Conservation (phyloP, 306 rosid genomes). For the Castanopsis chinensis region DNA sequence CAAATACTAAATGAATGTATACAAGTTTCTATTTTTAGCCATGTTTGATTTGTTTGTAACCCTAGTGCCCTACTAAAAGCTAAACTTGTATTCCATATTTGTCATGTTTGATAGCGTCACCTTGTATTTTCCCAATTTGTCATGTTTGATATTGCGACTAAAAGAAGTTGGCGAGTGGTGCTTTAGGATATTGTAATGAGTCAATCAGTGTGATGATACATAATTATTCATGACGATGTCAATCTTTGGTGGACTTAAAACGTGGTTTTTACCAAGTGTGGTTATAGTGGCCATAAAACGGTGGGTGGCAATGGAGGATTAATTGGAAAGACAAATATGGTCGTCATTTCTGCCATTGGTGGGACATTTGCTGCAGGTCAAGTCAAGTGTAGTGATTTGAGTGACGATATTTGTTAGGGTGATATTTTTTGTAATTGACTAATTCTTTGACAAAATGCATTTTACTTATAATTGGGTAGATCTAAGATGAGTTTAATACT, state of each 20-base stretch:
- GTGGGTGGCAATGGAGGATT: conserved; percentile 8
- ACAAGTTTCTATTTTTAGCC: too few species aligned
- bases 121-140: neutral
- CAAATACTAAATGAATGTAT: too few species aligned
- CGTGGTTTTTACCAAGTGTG: neutral
- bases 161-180: neutral
- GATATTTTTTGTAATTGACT: too few species aligned
- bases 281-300: neutral
- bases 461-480: too few species aligned
- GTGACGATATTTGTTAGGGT: neutral
- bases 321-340: neutral
- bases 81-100: neutral
- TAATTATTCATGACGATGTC: neutral
- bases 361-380: conserved; percentile 4
- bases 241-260: neutral
- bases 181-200: too few species aligned
- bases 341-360: conserved; percentile 12
- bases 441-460: too few species aligned
- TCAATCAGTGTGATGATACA: conserved; percentile 12
- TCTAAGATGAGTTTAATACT: too few species aligned
- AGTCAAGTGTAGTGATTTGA: neutral
- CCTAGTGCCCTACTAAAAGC: neutral
- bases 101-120: neutral
- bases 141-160: too few species aligned
- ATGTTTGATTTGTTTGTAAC: too few species aligned